Percentiles rank a stretch among this genome's conserved stretches.
These are phyloP conservation scores for Annulohypoxylon nitens DNA, from an alignment of 495 filamentous ascomycete genomes.

Conservation along the genomic window DNA sequence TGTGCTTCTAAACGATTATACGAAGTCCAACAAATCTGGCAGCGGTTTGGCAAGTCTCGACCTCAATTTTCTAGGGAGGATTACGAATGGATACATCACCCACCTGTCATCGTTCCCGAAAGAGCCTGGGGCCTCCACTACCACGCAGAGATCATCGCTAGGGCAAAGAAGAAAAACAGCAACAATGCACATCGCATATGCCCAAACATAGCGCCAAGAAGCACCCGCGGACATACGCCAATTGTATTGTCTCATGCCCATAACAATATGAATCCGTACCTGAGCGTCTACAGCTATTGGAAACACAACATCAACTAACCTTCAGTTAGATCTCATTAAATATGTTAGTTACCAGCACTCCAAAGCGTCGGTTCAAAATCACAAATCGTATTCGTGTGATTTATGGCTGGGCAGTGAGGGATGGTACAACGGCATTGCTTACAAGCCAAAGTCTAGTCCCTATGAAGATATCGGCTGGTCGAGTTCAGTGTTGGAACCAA, in stretches of 20 bases:
- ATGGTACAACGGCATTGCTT: constrained; percentile 21
- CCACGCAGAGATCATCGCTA: constrained; percentile 44
- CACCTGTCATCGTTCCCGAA: constrained; percentile 40
- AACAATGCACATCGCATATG: constrained; percentile 18
- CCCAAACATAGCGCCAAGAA: constrained; percentile 38
- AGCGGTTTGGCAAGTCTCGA: constrained; percentile 19
- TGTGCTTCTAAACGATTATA: not conserved
- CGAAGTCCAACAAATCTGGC: constrained; percentile 18
- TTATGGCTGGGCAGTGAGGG: constrained; percentile 17
- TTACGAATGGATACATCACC: constrained; percentile 44
- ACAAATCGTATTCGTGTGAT: constrained; percentile 39
- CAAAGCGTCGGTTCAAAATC: constrained; percentile 8
- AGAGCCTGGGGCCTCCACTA: constrained; percentile 35
- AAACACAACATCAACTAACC: not conserved
- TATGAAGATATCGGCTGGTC: constrained; percentile 12
- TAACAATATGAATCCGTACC: constrained; percentile 19
- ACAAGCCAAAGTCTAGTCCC: constrained; percentile 20
- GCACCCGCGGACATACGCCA: constrained; percentile 25
- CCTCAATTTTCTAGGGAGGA: constrained; percentile 28
- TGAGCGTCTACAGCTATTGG: constrained; percentile 17
- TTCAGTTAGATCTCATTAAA: not conserved
- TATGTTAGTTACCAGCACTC: not conserved
- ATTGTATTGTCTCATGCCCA: not conserved
- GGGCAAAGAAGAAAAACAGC: constrained; percentile 18
- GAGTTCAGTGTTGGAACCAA: constrained; percentile 33